A percentile compares a stretch with the other conserved stretches of the same genome.
Evolutionary conservation across 441 rosid genomes (phyloP).

Genomic region (Croton setiger): DNA sequence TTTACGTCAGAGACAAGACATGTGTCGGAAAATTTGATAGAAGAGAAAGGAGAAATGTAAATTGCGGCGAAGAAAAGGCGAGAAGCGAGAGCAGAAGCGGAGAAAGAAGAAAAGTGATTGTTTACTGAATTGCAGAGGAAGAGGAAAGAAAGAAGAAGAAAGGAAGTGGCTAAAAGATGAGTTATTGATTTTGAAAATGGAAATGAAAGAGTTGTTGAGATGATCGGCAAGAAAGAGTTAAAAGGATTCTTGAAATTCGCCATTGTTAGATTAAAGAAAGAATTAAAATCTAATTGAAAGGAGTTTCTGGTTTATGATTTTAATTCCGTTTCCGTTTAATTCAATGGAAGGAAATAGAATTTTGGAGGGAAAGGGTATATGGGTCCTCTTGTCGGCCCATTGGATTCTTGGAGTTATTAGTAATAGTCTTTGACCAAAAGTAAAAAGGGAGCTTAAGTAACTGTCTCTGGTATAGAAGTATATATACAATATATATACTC

Average conservation of each 20-base stretch:
- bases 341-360: constrained; percentile 20
- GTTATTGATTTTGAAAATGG: constrained; percentile 24
- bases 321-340: background rate
- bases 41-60: constrained; percentile 44
- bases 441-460: no score
- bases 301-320: background rate
- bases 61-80: constrained; percentile 41
- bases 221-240: constrained; percentile 12
- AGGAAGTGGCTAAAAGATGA: constrained; percentile 26
- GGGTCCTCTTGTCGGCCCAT: background rate
- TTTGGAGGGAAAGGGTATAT: background rate
- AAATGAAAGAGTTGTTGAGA: constrained; percentile 21
- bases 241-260: constrained; percentile 25
- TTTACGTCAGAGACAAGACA: constrained; percentile 32
- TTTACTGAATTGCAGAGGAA: constrained; percentile 35
- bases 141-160: constrained; percentile 38
- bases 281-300: background rate
- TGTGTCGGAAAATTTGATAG: constrained; percentile 34
- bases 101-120: constrained; percentile 21
- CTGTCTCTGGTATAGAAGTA: no score
- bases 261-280: constrained; percentile 16
- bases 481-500: no score
- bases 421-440: no score
- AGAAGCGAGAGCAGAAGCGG: constrained; percentile 32
- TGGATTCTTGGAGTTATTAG: no score